Conservation (phyloP, 768 basidiomycete species). For the Lyophyllum atratum region DNA sequence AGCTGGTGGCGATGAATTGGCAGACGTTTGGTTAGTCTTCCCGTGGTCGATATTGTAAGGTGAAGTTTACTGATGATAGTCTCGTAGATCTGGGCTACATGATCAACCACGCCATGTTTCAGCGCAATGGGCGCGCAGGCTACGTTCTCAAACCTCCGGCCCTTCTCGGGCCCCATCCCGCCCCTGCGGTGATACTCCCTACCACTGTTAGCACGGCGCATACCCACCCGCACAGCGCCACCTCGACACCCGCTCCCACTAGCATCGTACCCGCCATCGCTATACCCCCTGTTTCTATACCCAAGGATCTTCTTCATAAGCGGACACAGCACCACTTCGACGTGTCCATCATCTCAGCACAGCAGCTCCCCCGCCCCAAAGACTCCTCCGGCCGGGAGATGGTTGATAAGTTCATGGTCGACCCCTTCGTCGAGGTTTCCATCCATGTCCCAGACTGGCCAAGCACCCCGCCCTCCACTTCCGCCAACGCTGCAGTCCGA, state of each 20-base stretch:
- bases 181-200: not conserved
- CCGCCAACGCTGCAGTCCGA: slow-evolving; percentile 5
- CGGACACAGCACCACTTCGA: slow-evolving; percentile 65
- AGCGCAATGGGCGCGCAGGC: slow-evolving; percentile 84
- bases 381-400: slow-evolving; percentile 70
- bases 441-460: slow-evolving; percentile 80
- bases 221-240: not conserved
- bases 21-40: slow-evolving; percentile 81
- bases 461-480: slow-evolving; percentile 21
- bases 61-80: not conserved
- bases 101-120: slow-evolving; percentile 97
- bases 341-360: slow-evolving; percentile 49
- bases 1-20: slow-evolving; percentile 96
- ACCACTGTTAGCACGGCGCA: not conserved
- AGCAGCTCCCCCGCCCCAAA: slow-evolving; percentile 83
- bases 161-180: slow-evolving; percentile 48
- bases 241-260: slow-evolving; percentile 1
- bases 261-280: not conserved
- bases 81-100: slow-evolving; percentile 80
- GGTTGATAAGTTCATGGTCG: slow-evolving; percentile 53
- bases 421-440: slow-evolving; percentile 73
- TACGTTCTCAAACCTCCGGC: slow-evolving; percentile 90
- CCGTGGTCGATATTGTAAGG: not conserved
- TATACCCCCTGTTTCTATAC: not conserved
- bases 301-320: slow-evolving; percentile 62